Evolutionary conservation across 2,329 filamentous ascomycete genomes (phyloP).

Genomic region (Orbilia ellipsospora): DNA sequence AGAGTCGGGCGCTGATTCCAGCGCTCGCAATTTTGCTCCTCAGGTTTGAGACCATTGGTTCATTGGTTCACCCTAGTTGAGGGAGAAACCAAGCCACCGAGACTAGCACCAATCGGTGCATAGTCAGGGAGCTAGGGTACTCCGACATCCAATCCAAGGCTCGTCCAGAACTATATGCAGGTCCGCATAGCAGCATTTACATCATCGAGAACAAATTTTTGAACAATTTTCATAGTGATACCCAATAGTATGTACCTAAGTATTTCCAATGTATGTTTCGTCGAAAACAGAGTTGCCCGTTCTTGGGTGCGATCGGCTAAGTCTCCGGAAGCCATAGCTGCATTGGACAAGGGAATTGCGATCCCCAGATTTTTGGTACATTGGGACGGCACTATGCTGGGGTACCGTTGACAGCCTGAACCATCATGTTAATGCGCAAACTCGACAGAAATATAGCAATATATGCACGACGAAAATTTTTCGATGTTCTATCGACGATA

Average conservation of each 20-base stretch:
- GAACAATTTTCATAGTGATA: constrained; percentile 1
- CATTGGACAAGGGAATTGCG: constrained; percentile 39
- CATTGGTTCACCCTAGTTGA: background rate
- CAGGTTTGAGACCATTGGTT: too few relatives aligned
- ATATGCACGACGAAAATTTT: constrained; percentile 23
- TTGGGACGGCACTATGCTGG: constrained; percentile 7
- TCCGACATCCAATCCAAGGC: constrained; percentile 8
- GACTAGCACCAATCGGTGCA: background rate
- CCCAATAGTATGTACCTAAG: background rate
- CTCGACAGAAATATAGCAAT: constrained; percentile 21
- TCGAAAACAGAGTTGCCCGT: constrained; percentile 23
- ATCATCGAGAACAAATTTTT: constrained; percentile 18
- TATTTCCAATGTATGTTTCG: constrained; percentile 15
- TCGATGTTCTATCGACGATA: constrained; percentile 9
- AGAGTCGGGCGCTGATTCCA: too few relatives aligned
- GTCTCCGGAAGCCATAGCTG: constrained; percentile 20
- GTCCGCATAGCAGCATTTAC: constrained; percentile 21
- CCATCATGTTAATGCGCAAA: constrained; percentile 21
- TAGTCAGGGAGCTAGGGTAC: constrained; percentile 17
- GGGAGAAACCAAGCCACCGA: background rate
- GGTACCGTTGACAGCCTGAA: background rate
- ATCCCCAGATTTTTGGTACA: constrained; percentile 28
- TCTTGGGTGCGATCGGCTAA: constrained; percentile 18
- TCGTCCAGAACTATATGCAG: background rate
- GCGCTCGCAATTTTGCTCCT: too few relatives aligned